These are phyloP conservation scores for Mesembryanthemum crystallinum DNA, from an alignment of 148 eudicot genomes.

Conservation along the genomic window DNA sequence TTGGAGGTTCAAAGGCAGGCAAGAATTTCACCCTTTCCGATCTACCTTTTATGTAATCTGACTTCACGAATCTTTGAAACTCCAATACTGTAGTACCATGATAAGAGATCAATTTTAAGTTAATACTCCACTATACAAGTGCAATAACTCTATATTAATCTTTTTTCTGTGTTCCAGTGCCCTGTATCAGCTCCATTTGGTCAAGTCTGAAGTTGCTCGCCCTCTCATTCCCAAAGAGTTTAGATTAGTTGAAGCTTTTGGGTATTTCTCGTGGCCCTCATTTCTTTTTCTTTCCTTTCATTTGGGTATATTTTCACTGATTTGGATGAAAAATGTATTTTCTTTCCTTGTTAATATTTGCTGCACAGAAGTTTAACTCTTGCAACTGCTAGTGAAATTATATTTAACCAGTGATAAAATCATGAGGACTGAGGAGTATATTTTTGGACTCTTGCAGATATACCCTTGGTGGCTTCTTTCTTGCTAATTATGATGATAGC, in stretches of 20 bases:
- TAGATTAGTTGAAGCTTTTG: constrained; percentile 86
- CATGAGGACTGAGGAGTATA: neutral
- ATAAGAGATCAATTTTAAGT: too few species aligned
- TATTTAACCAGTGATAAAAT: neutral
- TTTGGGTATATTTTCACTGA: neutral
- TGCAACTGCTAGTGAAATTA: neutral
- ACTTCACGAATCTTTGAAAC: neutral
- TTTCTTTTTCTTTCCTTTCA: too few species aligned
- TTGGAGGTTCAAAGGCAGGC: constrained; percentile 93
- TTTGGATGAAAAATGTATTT: too few species aligned
- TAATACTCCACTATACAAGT: too few species aligned
- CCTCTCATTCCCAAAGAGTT: constrained; percentile 88
- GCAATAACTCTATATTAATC: neutral
- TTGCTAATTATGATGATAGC: constrained; percentile 81
- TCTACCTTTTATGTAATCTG: neutral
- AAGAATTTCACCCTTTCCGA: constrained; percentile 20
- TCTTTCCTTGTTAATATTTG: too few species aligned
- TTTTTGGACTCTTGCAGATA: constrained; percentile 41
- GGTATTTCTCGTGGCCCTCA: constrained; percentile 36
- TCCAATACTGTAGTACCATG: neutral
- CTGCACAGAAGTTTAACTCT: too few species aligned
- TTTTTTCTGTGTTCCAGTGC: constrained; percentile 48
- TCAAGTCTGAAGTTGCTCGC: constrained; percentile 80
- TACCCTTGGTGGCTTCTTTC: constrained; percentile 88
- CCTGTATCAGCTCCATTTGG: constrained; percentile 83